Percentiles rank a stretch among this genome's conserved stretches.
Evolutionary conservation across 192 early-diverging fungal species (phyloP).

Genomic region (Backusella parvicylindrica): DNA sequence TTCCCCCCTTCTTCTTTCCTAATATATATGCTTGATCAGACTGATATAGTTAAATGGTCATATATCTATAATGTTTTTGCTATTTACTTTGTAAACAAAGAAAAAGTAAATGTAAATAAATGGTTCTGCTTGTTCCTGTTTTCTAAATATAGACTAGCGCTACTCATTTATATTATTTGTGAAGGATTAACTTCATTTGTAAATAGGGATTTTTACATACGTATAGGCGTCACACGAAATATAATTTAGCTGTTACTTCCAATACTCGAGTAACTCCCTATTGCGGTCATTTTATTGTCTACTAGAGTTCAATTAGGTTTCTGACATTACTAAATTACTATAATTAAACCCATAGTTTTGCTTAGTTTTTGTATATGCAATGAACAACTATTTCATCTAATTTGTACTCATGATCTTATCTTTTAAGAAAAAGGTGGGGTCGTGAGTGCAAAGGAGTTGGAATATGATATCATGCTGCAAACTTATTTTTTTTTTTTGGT

Average conservation of each 20-base stretch:
- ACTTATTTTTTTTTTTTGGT: background rate
- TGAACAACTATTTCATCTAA: background rate
- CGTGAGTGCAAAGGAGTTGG: background rate
- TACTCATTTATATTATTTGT: background rate
- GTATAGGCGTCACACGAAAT: background rate
- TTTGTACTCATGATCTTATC: conserved; percentile 1
- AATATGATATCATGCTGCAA: background rate
- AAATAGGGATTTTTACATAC: background rate
- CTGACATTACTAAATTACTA: background rate
- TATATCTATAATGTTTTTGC: too few species aligned
- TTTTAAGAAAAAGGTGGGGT: background rate
- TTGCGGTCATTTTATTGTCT: background rate
- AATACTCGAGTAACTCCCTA: background rate
- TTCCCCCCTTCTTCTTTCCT: background rate
- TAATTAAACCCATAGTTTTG: background rate
- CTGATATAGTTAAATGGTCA: background rate
- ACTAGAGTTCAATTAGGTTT: background rate
- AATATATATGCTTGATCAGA: background rate
- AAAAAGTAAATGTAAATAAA: background rate
- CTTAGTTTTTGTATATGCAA: background rate
- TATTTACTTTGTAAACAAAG: background rate
- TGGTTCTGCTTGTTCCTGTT: background rate
- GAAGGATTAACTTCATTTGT: background rate
- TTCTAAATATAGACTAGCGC: background rate
- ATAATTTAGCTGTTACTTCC: background rate